Evolutionary conservation across 306 rosid species (phyloP).

Genomic region (Lablab purpureus): DNA sequence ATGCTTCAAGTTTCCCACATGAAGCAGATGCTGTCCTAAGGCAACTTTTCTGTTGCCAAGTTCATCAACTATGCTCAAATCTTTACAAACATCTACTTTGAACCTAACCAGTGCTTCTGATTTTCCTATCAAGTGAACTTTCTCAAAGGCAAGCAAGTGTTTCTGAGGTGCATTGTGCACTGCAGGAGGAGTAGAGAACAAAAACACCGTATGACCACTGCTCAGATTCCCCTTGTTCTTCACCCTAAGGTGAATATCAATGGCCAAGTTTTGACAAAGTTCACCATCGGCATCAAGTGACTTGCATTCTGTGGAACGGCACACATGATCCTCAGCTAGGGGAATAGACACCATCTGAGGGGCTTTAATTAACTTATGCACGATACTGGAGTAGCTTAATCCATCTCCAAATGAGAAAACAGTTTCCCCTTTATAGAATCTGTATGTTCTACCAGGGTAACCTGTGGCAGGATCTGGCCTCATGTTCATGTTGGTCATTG

Average conservation of each 20-base stretch:
- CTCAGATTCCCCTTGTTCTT: conserved; percentile 70
- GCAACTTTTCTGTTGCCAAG: conserved; percentile 79
- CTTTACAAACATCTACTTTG: conserved; percentile 86
- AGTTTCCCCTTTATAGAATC: conserved; percentile 89
- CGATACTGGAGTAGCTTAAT: conserved; percentile 70
- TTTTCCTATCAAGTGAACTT: conserved; percentile 58
- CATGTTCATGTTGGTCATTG: conserved; percentile 98
- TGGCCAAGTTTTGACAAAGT: conserved; percentile 63
- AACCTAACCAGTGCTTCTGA: conserved; percentile 66
- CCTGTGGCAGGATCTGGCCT: conserved; percentile 80
- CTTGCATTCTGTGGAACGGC: conserved; percentile 69
- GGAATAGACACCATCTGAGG: conserved; percentile 65
- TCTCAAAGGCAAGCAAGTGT: conserved; percentile 80
- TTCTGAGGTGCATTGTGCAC: conserved; percentile 85
- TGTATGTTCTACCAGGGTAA: conserved; percentile 86
- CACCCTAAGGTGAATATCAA: conserved; percentile 72
- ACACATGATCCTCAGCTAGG: conserved; percentile 66
- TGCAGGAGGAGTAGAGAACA: conserved; percentile 78
- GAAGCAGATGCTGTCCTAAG: conserved; percentile 79
- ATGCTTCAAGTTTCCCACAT: conserved; percentile 82
- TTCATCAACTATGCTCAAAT: conserved; percentile 89
- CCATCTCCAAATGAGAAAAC: conserved; percentile 88
- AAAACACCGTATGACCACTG: conserved; percentile 68
- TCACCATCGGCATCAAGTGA: conserved; percentile 63
- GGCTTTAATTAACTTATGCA: conserved; percentile 65